Evolutionary conservation across 805 yeast species (phyloP).

Genomic region (Zygotorulaspora sp.): DNA sequence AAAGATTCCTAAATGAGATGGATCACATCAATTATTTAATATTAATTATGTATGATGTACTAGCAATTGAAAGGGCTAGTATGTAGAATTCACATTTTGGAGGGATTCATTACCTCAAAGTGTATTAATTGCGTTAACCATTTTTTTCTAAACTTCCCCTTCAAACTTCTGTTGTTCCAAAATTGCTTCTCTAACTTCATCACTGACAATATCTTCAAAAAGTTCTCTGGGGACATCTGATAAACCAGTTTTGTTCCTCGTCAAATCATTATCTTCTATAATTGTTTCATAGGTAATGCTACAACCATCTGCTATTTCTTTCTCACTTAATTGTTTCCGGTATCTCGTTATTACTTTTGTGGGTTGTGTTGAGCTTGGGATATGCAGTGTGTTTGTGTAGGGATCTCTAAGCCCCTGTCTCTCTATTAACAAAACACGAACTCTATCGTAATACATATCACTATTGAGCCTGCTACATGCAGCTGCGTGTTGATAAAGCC

Average conservation of each 20-base stretch:
- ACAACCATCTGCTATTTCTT: constrained; percentile 27
- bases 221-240: constrained; percentile 52
- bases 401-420: constrained; percentile 66
- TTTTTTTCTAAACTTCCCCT: constrained; percentile 15
- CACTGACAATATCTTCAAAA: constrained; percentile 54
- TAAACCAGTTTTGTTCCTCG: constrained; percentile 57
- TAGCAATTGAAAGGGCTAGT: no score
- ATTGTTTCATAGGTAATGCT: constrained; percentile 47
- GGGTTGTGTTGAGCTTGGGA: constrained; percentile 76
- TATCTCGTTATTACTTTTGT: constrained; percentile 35
- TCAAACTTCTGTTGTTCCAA: constrained; percentile 55
- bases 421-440: constrained; percentile 41
- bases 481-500: constrained; percentile 83
- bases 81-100: no score
- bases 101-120: no score
- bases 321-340: constrained; percentile 23
- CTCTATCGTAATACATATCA: constrained; percentile 53
- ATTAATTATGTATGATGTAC: no score
- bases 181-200: constrained; percentile 56
- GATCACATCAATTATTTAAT: no score
- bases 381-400: constrained; percentile 77
- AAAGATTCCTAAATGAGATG: no score
- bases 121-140: no score
- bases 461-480: constrained; percentile 71
- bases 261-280: constrained; percentile 43